These are phyloP conservation scores for Tuber borchii DNA, from an alignment of 495 filamentous ascomycete species.

Conservation along the genomic window DNA sequence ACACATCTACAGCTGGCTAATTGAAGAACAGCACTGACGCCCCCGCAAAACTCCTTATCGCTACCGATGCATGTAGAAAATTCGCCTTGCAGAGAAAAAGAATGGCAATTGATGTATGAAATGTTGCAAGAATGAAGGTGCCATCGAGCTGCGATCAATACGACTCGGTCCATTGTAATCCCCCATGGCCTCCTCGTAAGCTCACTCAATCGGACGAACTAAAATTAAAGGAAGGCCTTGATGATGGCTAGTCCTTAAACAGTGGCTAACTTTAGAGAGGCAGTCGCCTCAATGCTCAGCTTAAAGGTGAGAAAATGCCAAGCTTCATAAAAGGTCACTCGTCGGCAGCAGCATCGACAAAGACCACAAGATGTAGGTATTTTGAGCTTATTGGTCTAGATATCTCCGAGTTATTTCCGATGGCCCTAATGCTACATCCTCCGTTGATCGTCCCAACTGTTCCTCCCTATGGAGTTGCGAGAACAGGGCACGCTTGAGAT, in stretches of 20 bases:
- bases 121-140: neutral
- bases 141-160: neutral
- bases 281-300: neutral
- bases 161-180: neutral
- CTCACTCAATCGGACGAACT: neutral
- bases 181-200: neutral
- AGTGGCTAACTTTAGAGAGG: neutral
- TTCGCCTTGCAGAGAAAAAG: neutral
- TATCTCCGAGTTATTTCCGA: neutral
- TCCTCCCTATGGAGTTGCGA: neutral
- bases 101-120: neutral
- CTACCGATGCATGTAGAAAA: neutral
- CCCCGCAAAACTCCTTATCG: neutral
- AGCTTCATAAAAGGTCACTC: neutral
- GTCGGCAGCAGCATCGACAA: neutral
- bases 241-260: neutral
- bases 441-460: neutral
- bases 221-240: neutral
- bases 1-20: neutral
- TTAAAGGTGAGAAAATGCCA: neutral
- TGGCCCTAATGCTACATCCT: neutral
- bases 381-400: neutral
- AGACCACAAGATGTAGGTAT: neutral
- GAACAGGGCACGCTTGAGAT: neutral
- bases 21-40: neutral